Evolutionary conservation across 1,284 basidiomycete species (phyloP).

Genomic region (Erythrobasidium hasegawianum): DNA sequence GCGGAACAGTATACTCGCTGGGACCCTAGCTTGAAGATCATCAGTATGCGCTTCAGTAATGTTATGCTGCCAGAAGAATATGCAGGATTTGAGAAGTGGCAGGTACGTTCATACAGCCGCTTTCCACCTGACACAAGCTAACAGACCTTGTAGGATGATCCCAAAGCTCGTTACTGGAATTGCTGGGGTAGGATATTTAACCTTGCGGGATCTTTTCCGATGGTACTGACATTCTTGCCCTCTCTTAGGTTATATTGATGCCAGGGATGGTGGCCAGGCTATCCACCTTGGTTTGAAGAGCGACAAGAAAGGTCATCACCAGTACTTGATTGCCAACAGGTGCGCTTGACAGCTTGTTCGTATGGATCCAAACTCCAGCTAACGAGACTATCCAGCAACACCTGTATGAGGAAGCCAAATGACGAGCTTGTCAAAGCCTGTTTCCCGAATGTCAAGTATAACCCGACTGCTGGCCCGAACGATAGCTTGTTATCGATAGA

Average conservation of each 20-base stretch:
- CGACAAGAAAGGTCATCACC: slow-evolving; percentile 48
- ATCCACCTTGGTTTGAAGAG: slow-evolving; percentile 48
- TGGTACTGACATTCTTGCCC: background rate
- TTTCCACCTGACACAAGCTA: no score
- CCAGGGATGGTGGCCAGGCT: slow-evolving; percentile 50
- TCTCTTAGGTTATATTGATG: slow-evolving; percentile 46
- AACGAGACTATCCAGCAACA: no score
- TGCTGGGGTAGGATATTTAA: slow-evolving; percentile 25
- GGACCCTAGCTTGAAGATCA: slow-evolving; percentile 49
- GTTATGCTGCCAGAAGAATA: slow-evolving; percentile 51
- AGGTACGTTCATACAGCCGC: no score
- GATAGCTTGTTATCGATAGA: slow-evolving; percentile 47
- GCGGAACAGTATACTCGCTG: slow-evolving; percentile 49
- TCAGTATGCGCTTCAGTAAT: slow-evolving; percentile 50
- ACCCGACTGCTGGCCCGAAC: slow-evolving; percentile 40
- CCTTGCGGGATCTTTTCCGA: background rate
- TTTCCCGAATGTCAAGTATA: slow-evolving; percentile 48
- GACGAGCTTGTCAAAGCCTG: slow-evolving; percentile 49
- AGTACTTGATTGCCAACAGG: slow-evolving; percentile 46
- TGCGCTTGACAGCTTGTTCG: background rate
- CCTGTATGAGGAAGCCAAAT: slow-evolving; percentile 47
- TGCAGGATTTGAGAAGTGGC: slow-evolving; percentile 49
- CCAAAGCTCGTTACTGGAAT: slow-evolving; percentile 47
- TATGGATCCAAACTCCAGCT: no score
- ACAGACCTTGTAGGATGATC: slow-evolving; percentile 43